Percentiles rank a stretch among this genome's conserved stretches.
phyloP scores from a whole-genome alignment of 805 yeast genomes.

The Suhomyces sp. region DNA sequence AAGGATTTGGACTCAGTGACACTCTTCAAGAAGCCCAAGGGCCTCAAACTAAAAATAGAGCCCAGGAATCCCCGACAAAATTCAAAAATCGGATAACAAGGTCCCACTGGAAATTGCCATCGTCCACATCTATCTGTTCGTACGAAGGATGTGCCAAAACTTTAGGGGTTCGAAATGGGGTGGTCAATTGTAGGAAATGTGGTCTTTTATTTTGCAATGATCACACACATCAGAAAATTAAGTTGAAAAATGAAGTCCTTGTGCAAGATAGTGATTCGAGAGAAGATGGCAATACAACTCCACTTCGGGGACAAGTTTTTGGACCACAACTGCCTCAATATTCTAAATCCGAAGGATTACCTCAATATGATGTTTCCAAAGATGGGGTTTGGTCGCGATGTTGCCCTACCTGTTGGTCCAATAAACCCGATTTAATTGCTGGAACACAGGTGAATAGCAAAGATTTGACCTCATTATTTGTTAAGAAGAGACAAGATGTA shows the following conservation, averaged over 20 bases:
- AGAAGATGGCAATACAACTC: too few species aligned
- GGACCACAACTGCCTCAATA: too few species aligned
- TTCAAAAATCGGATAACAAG: constrained; percentile 38
- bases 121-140: constrained; percentile 40
- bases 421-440: constrained; percentile 52
- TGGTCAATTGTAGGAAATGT: constrained; percentile 73
- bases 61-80: constrained; percentile 3
- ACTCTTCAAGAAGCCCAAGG: too few species aligned
- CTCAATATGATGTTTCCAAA: constrained; percentile 24
- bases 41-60: too few species aligned
- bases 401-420: constrained; percentile 60
- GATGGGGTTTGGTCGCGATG: constrained; percentile 69
- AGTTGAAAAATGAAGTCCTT: constrained; percentile 49
- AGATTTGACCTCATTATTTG: constrained; percentile 50
- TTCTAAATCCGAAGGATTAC: constrained; percentile 18
- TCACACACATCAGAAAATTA: constrained; percentile 58
- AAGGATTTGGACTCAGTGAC: constrained; percentile 35
- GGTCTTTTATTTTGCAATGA: constrained; percentile 67
- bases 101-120: constrained; percentile 58
- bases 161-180: constrained; percentile 53
- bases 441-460: constrained; percentile 38
- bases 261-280: too few species aligned
- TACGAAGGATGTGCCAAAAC: constrained; percentile 38
- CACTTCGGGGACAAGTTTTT: too few species aligned
- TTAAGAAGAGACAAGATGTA: constrained; percentile 36